Base-by-base conservation (phyloP, 148 eudicot species). In the Rhododendron henanense region DNA sequence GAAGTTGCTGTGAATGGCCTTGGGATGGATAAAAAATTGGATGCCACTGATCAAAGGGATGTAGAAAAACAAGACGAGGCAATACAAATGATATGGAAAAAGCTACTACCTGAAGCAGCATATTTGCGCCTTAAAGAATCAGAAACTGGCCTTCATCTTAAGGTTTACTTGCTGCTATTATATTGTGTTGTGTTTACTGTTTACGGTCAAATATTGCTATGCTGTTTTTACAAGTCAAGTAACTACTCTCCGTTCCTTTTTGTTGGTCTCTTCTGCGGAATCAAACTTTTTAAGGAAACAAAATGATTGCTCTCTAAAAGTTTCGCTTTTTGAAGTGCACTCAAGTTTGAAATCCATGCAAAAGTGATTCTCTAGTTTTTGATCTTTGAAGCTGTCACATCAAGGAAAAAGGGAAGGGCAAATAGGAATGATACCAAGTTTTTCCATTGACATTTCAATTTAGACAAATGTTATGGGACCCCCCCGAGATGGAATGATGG, bases 81-180 rank as follows among this genome's bases (percentile, higher is more conserved):
- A 81, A 85, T 83, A 92, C 92, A 75, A 89, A 85, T 84, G 98
- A 95, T 89, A 84, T 91, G 86, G 91, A 94, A 90, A 84, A 89
- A 78, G 21, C 87, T 97, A 87, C 92, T 97, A 87, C 90, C 98
- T 87, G 98, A 97, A 86, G 91, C 93, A 89, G 96, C 98, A 87
- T 97, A 95, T 87, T 87, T 90, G 81, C 93, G 97, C 44, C 87
- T 97, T 81, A 95, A 93, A 89, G 98, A 94, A 82, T 93, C 99
- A 57, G 96, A 92, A 84, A 94, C 98, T 81, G 98, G 98, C 84
- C 95, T 97, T 85, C 99, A 97, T 89, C 90, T 90, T 87, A 97
- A 97, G 99, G 99, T 96, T 81, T 16, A 76, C 85, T 84, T 61
- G 31, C 44, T 81, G 51, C 63, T 67, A 39, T 39, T 87, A 4